Percentiles rank a stretch among this genome's conserved stretches.
Evolutionary conservation across 2,329 filamentous ascomycete genomes (phyloP).

Genomic region (Teratosphaeria zuluensis): DNA sequence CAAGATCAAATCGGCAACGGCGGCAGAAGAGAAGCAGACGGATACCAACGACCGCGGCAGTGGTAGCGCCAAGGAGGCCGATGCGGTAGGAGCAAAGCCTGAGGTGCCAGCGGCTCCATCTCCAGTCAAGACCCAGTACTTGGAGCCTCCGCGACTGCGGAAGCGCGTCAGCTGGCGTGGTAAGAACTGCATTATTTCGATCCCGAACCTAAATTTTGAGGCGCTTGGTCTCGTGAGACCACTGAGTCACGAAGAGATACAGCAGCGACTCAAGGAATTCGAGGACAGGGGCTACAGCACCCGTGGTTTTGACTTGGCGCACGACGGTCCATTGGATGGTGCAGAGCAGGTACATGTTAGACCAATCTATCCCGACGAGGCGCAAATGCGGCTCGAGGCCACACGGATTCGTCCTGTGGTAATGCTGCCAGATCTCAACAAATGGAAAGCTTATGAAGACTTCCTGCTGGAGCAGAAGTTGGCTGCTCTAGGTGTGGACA

Average conservation of each 20-base stretch:
- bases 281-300: conserved; percentile 60
- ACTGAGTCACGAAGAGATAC: conserved; percentile 43
- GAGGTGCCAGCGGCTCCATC: conserved; percentile 1
- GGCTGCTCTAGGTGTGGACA: conserved; percentile 76
- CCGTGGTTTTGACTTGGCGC: conserved; percentile 56
- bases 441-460: conserved; percentile 71
- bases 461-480: conserved; percentile 85
- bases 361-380: conserved; percentile 55
- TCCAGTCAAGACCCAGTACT: conserved; percentile 1
- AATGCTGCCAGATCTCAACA: conserved; percentile 59
- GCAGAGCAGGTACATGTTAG: conserved; percentile 47
- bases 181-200: conserved; percentile 36
- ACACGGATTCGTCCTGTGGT: conserved; percentile 47
- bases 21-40: neutral
- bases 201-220: conserved; percentile 34
- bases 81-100: neutral
- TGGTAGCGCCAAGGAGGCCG: neutral
- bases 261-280: conserved; percentile 56
- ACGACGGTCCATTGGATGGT: conserved; percentile 13
- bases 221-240: conserved; percentile 34
- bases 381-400: conserved; percentile 18
- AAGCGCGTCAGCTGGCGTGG: conserved; percentile 38
- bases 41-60: neutral
- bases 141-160: conserved; percentile 28
- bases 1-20: neutral